Base-by-base conservation (phyloP, 306 rosid genomes). In the Cyamopsis tetragonoloba region DNA sequence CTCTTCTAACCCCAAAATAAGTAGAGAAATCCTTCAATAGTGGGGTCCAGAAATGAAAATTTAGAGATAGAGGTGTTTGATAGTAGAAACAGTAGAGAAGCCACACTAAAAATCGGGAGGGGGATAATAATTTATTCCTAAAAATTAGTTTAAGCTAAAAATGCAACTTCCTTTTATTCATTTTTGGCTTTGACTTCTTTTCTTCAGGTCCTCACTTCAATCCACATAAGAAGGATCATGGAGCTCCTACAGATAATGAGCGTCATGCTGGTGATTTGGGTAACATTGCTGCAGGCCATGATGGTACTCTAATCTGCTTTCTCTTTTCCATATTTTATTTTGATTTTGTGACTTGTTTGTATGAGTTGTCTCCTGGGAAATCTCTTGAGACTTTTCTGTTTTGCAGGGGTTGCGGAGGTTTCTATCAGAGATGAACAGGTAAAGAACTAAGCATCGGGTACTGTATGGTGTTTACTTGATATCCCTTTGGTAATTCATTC, bases 241-340 rank as follows among this genome's bases (percentile, higher is more conserved):
- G 93, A 75, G 86, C 88, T 70, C 88, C 86, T 35, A 47, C 80
- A 0, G 89, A 89, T 62, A 34, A 77, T 68, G 79, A 85, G 69
- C 87, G 91, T 48, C 96, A 89, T 57, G 91, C 93, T 5, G 96
- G 96, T 38, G 96, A 89, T 81, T 84, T 89, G 89, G 93, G 93
- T 43, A 89, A 89, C 79, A 44, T 87, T 71, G 50, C 47, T 79
- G 93, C 86, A 1, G 96, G 87, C 66, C 84, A 61, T 32, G 83
- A 86, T 82, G 96, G 91, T 83, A 85, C 76, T 73, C n/a, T n/a
- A n/a, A 12, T 22, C 11, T 13, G 10, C 7, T 39, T 5, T 39
- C 15, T 9, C n/a, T 34, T 41, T 23, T 57, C 31, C 7, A 7
- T 42, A 4, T n/a, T 66, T n/a, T 43, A 3, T 28, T 63, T 58